Percentiles rank a stretch among this genome's conserved stretches.
Conservation (phyloP, 768 basidiomycete genomes). For the Calvatia gigantea region DNA sequence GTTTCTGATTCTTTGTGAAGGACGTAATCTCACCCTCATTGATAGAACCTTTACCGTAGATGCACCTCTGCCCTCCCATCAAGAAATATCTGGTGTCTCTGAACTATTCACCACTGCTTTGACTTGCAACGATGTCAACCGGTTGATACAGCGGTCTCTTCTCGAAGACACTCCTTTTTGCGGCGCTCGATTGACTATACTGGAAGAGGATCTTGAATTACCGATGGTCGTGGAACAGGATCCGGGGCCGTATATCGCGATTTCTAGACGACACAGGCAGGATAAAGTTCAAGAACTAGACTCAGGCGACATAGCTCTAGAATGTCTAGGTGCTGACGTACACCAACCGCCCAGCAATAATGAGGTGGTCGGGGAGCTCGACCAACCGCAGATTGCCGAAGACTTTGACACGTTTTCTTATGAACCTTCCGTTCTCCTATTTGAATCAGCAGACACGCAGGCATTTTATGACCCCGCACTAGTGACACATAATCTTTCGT, state of each 20-base stretch:
- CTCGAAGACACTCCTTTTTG: not conserved
- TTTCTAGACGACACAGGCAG: not conserved
- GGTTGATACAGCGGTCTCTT: not conserved
- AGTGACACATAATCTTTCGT: not conserved
- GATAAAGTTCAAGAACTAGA: not conserved
- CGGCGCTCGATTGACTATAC: not conserved
- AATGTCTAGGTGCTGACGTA: too few species aligned
- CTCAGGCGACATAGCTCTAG: not conserved
- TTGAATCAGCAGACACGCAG: not conserved
- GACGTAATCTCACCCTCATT: not conserved
- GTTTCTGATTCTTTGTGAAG: not conserved
- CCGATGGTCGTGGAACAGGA: not conserved
- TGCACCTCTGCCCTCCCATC: conserved; percentile 7
- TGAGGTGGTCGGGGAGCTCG: too few species aligned
- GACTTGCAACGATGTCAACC: not conserved
- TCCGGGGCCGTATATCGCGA: not conserved
- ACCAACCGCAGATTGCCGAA: not conserved
- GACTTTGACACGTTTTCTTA: not conserved
- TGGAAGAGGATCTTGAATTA: conserved; percentile 1
- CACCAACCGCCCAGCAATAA: too few species aligned
- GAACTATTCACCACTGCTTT: not conserved
- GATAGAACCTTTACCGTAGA: conserved; percentile 8
- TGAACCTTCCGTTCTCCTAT: conserved; percentile 3
- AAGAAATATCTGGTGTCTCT: conserved; percentile 5
- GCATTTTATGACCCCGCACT: not conserved